Evolutionary conservation across 2,329 filamentous ascomycete species (phyloP), one percentile per base, ranked within the genome.

Genomic region (Ustulina deusta): DNA sequence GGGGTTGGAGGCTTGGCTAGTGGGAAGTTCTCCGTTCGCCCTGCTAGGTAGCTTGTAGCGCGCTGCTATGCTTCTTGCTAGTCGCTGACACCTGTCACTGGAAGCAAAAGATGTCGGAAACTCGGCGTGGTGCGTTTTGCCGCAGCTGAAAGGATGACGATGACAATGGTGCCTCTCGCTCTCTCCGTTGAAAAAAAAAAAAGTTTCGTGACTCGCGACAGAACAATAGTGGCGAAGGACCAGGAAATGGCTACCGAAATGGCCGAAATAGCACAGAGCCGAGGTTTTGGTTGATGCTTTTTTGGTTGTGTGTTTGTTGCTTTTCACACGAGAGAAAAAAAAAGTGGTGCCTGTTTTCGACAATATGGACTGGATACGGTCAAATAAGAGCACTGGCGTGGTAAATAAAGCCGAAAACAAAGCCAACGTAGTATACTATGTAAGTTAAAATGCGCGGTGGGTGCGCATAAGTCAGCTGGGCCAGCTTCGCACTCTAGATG

Each of bases 321-420:
- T 59, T 59, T 66, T 51, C 36, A 22, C 56, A 67, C 54, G 54
- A 56, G 42, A 66, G 40, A 51, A 66, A 69, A 40, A 49, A 48
- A 65, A 70, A 46, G 52, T 57, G 64, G 70, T 65, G 64, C 66
- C 66, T 65, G 55, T 63, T 61, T 42, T 44, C 46, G 46, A 52
- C 49, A 32, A 60, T 69, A 48, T 42, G 57, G 56, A 55, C 61
- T 56, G 57, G 64, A 64, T 66, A 63, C 46, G 65, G 63, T 66
- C 57, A 61, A 65, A 64, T 63, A 61, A 52, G 25, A 42, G 29
- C 68, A 70, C 71, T 73, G 72, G 74, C 70, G 74, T 73, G 73
- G 73, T 69, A 67, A 67, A 64, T 71, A 65, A 64, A 69, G 64
- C 64, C 61, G 58, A 69, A 57, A 69, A 65, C 49, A 61, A 71